Base-by-base conservation (phyloP, 257 asterid genomes). In the Euphrasia confusa region DNA sequence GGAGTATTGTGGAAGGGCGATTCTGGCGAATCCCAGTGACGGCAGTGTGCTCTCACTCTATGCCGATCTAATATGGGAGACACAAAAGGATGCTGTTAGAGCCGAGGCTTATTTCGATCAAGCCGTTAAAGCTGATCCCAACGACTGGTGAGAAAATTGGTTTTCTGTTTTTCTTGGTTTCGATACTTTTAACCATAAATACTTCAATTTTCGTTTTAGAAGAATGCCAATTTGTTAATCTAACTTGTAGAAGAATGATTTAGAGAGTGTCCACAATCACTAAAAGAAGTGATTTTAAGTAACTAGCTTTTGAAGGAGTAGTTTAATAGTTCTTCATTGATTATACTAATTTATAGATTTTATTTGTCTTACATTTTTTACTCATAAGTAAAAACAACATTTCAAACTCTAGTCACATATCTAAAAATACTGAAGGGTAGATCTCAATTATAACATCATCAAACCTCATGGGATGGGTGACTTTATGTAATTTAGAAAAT, bases 51-150 rank as follows among this genome's bases (percentile, higher is more conserved):
- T 88, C n/a, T 83, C 96, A 15, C 85, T 88, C 7, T 91, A 88
- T 68, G 98, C 98, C 47, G 94, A 86, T 78, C 75, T 86, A 58
- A 88, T 88, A 30, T 88, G 98, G 96, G 80, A 79, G 65, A 84
- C 85, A 0, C 88, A 84, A 2, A 74, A 74, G 54, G 90, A 91
- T 78, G 85, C 90, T 15, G 67, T 64, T 35, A 81, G 88, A 74
- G 98, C 96, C 17, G 78, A 82, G 32, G 59, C 83, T 67, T 88
- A 84, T 69, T 84, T 82, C 62, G 83, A 84, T 75, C 98, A 82
- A 81, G 98, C 96, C 67, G 80, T 88, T 66, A 77, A 86, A 72
- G 60, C 86, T 53, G 85, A 80, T 60, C 98, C 96, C 58, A 67
- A 83, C 72, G 88, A 88, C 79, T 86, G 95, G 96, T 85, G 71